Evolutionary conservation across 768 basidiomycete species (phyloP), one percentile per base, ranked within the genome.

Genomic region (Gelatoporia subvermispora): DNA sequence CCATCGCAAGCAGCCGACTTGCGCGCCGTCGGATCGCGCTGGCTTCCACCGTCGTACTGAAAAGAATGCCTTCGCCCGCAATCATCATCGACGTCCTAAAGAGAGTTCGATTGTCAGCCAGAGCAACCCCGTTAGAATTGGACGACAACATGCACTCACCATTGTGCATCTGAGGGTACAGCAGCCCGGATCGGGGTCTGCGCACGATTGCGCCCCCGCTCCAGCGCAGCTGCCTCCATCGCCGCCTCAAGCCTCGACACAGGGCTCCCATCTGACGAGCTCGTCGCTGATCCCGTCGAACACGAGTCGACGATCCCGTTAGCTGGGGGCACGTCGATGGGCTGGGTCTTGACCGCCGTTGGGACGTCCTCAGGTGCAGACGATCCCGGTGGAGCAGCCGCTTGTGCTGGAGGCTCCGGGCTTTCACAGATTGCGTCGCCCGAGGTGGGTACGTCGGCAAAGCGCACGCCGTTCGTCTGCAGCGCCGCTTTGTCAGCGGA

Each of bases 161-260:
- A 73, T 56, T 79, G 71, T 13, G 66, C 60, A 21, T 75, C 66
- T 4, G 50, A 49, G 20, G 40, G 16, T 24, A 62, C 55, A 2
- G 69, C 72, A 56, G 74, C 73, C 47, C 79, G 76, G 16, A 82
- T 65, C 9, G 82, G 79, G 16, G 81, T 81, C 55, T 74, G 68
- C 9, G 69, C 68, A 18, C 75, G 70, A 52, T 76, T 76, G 38
- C 82, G 69, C 2, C 82, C 82, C 17, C 82, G 68, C 45, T 73
- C 71, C 11, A 63, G 36, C 8, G 51, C 54, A 45, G 71, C 59
- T 15, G 66, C 59, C 25, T 69, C 68, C 41, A 73, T 49, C 40
- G 62, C 64, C 0, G 64, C 61, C 8, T 57, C 62, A 11, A 73
- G 49, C 35, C 63, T 71, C 41, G 71, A 70, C 1, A 67, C 66